phyloP scores from a whole-genome alignment of 768 basidiomycete genomes.

The Chalciporus pseudorubinellus region DNA sequence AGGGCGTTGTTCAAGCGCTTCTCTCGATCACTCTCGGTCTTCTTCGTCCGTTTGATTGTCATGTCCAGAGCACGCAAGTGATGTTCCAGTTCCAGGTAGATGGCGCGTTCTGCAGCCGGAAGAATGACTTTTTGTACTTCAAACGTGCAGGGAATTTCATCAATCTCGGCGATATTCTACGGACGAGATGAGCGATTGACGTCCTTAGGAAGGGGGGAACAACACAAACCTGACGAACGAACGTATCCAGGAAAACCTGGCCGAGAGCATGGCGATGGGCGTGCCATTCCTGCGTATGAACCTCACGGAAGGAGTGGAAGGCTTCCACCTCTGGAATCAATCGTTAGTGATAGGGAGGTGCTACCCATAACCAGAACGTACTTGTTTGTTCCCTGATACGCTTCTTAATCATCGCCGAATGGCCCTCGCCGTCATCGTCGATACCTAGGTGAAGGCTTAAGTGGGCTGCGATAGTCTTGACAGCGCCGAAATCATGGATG shows the following conservation, averaged over 20 bases:
- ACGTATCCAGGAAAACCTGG: constrained; percentile 76
- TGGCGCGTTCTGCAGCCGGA: constrained; percentile 90
- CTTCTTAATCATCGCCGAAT: constrained; percentile 72
- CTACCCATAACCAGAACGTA: constrained; percentile 29
- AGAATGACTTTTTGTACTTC: constrained; percentile 65
- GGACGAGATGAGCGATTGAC: constrained; percentile 9
- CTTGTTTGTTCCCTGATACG: constrained; percentile 83
- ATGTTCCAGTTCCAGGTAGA: constrained; percentile 93
- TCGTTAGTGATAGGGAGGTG: constrained; percentile 16
- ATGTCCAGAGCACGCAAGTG: constrained; percentile 89
- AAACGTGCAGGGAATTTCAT: constrained; percentile 82
- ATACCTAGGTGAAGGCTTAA: constrained; percentile 89
- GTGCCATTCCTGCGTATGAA: constrained; percentile 91
- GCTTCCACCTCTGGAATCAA: constrained; percentile 70
- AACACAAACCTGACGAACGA: constrained; percentile 73
- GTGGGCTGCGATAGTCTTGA: constrained; percentile 90
- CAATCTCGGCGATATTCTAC: constrained; percentile 94
- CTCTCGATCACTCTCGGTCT: constrained; percentile 76
- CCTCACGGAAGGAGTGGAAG: constrained; percentile 96
- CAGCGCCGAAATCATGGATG: constrained; percentile 82
- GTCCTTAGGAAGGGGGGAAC: not conserved
- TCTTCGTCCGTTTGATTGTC: constrained; percentile 66
- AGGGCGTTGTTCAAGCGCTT: constrained; percentile 83
- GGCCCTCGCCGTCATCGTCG: constrained; percentile 83
- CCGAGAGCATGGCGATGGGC: constrained; percentile 80